A percentile compares a stretch with the other conserved stretches of the same genome.
These are phyloP conservation scores for Rhodotorula glutinis DNA, from an alignment of 1,284 basidiomycete genomes.

Conservation along the genomic window DNA sequence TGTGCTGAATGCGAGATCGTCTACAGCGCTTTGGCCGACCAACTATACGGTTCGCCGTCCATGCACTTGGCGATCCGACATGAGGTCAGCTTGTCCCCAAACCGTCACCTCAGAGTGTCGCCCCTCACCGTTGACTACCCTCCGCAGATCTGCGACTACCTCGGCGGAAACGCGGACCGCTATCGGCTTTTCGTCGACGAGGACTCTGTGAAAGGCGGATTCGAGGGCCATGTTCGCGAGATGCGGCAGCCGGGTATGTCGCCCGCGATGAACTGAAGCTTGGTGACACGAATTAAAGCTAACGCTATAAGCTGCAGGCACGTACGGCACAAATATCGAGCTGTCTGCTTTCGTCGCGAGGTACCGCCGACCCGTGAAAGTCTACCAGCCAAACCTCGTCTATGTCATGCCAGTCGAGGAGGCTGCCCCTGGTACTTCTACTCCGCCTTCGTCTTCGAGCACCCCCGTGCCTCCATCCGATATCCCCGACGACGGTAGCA, in stretches of 20 bases:
- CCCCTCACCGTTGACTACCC: not conserved
- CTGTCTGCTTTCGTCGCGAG: conserved; percentile 83
- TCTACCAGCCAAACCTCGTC: conserved; percentile 73
- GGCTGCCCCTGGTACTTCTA: not conserved
- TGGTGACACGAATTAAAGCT: conserved; percentile 38
- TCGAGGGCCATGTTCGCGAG: conserved; percentile 65
- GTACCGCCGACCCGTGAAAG: conserved; percentile 73
- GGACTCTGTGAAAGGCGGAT: conserved; percentile 58
- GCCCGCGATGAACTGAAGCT: not conserved
- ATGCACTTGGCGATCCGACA: conserved; percentile 67
- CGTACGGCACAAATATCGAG: conserved; percentile 87
- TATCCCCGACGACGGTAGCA: conserved; percentile 47
- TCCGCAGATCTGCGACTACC: conserved; percentile 69
- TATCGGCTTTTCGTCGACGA: conserved; percentile 88
- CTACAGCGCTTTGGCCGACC: conserved; percentile 50
- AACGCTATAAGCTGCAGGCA: conserved; percentile 55
- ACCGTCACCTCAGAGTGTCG: too few relatives aligned
- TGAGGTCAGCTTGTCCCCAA: conserved; percentile 47
- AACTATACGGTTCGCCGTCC: conserved; percentile 71
- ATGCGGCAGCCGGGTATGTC: conserved; percentile 70
- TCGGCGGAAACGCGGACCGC: conserved; percentile 63
- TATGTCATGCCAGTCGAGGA: conserved; percentile 45
- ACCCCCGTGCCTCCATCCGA: conserved; percentile 35
- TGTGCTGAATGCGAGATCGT: not conserved
- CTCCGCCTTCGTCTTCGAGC: not conserved